Conservation (phyloP, 257 asterid species). For the Solanum sparsipilum region DNA sequence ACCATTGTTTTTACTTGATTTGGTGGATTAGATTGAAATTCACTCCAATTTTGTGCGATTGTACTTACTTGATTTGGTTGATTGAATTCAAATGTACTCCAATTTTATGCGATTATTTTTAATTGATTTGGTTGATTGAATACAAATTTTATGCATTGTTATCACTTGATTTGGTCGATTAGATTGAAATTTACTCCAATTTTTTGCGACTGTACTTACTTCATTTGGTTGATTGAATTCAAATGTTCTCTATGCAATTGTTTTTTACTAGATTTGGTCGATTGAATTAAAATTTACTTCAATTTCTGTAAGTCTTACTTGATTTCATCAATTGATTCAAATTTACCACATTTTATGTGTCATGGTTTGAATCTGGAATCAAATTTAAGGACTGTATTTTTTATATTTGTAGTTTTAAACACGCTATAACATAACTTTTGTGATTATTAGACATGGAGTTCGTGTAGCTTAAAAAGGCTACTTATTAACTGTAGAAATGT, state of each 20-base stretch:
- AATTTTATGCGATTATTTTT: not conserved
- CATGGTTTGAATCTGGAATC: not conserved
- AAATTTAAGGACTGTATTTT: not conserved
- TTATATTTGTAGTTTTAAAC: not conserved
- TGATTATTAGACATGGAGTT: not conserved
- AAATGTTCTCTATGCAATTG: not conserved
- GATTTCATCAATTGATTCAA: not conserved
- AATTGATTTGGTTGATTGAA: not conserved
- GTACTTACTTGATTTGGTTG: not conserved
- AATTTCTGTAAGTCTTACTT: not conserved
- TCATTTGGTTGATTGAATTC: not conserved
- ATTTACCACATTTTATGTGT: not conserved
- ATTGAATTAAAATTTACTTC: no score
- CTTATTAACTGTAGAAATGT: not conserved
- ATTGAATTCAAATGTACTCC: not conserved
- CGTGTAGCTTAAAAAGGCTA: not conserved
- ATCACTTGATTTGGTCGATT: not conserved
- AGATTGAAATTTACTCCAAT: not conserved
- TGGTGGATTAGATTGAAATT: no score
- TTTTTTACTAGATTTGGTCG: not conserved
- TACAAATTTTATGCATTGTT: not conserved
- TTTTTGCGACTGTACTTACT: not conserved
- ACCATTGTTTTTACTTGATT: not conserved
- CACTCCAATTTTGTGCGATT: not conserved
- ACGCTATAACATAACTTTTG: not conserved